Evolutionary conservation across 1,284 basidiomycete genomes (phyloP).

Genomic region (Volvariella surrecta): DNA sequence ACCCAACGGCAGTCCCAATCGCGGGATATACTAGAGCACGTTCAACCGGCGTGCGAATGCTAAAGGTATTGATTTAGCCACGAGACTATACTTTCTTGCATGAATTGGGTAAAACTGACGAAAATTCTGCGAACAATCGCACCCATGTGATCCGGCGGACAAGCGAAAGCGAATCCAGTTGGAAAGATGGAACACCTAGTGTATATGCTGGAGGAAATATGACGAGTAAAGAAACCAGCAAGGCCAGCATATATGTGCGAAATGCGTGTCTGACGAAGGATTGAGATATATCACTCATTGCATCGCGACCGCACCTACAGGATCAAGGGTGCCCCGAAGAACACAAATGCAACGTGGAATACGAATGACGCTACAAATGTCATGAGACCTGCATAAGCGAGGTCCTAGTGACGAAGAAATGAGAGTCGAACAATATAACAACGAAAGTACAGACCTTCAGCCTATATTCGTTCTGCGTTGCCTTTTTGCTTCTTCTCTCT

Average conservation of each 20-base stretch:
- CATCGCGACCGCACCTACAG: conserved; percentile 31
- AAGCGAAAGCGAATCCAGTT: conserved; percentile 30
- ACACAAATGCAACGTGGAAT: conserved; percentile 41
- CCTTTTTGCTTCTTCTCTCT: conserved; percentile 33
- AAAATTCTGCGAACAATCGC: conserved; percentile 70
- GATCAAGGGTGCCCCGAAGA: conserved; percentile 70
- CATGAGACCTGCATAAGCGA: conserved; percentile 41
- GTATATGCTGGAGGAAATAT: conserved; percentile 64
- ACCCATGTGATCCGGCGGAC: conserved; percentile 56
- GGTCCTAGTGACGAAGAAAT: conserved; percentile 22
- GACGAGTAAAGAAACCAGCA: conserved; percentile 61
- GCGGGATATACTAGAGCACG: conserved; percentile 74
- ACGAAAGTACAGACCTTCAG: conserved; percentile 21
- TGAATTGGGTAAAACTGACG: conserved; percentile 40
- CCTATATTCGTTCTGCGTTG: conserved; percentile 28
- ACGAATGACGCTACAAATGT: conserved; percentile 43
- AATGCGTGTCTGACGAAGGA: conserved; percentile 30
- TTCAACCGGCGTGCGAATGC: conserved; percentile 62
- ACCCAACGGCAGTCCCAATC: conserved; percentile 63
- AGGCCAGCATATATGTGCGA: conserved; percentile 61
- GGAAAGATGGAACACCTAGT: conserved; percentile 54
- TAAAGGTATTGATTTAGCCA: conserved; percentile 19
- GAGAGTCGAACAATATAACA: too few relatives aligned
- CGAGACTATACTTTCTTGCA: not conserved
- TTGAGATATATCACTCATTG: conserved; percentile 8